A percentile compares a stretch with the other conserved stretches of the same genome.
Evolutionary conservation across 108 stramenopile genomes (phyloP).

Genomic region (Stephanodiscus triporus): DNA sequence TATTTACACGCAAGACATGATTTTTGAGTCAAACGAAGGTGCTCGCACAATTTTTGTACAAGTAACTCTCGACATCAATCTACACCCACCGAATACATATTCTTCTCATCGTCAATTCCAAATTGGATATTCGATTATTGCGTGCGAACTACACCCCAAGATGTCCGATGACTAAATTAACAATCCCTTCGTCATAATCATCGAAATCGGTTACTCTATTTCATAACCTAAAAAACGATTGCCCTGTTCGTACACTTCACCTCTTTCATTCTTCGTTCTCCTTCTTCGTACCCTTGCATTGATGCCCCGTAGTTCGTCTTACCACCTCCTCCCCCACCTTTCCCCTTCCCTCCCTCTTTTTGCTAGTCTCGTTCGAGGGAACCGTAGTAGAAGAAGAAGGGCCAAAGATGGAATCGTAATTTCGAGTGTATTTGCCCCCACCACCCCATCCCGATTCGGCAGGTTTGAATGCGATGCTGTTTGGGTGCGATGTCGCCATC

Average conservation of each 20-base stretch:
- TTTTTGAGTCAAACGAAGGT: neutral
- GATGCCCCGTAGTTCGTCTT: neutral
- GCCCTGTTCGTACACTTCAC: neutral
- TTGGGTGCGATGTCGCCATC: neutral
- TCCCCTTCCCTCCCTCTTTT: neutral
- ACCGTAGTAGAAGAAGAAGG: neutral
- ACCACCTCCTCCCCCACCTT: neutral
- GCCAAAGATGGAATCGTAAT: conserved; percentile 50
- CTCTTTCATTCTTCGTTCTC: neutral
- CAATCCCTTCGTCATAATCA: neutral
- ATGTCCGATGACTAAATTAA: neutral
- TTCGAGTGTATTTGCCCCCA: conserved; percentile 34
- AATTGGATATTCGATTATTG: neutral
- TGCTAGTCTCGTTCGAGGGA: neutral
- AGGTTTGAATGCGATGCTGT: conserved; percentile 60
- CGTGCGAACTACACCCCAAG: neutral
- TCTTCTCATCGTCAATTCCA: too few species aligned
- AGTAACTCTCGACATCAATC: too few species aligned
- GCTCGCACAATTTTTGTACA: neutral
- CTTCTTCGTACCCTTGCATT: neutral
- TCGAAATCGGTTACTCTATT: neutral
- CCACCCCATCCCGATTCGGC: conserved; percentile 55
- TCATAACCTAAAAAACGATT: neutral
- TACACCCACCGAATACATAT: too few species aligned
- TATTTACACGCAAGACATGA: neutral